A percentile compares a stretch with the other conserved stretches of the same genome.
These are phyloP conservation scores for Backusella psychrophila DNA, from an alignment of 192 early-diverging fungal species.

Conservation along the genomic window DNA sequence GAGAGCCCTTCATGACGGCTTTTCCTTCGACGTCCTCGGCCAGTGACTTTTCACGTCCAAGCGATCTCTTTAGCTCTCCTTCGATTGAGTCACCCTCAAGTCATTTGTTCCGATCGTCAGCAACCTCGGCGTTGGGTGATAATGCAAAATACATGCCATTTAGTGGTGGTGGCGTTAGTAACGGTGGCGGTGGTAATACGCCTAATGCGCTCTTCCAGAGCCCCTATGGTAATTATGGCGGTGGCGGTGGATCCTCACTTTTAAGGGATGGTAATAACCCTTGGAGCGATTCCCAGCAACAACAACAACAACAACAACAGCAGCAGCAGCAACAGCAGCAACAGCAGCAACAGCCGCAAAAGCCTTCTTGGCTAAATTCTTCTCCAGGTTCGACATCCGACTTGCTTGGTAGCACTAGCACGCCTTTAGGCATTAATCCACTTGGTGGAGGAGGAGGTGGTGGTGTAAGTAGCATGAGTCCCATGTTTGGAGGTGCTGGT, in stretches of 20 bases:
- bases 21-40: constrained; percentile 9
- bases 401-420: neutral
- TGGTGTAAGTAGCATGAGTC: neutral
- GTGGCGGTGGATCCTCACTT: neutral
- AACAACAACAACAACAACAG: neutral
- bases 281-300: constrained; percentile 1
- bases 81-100: neutral
- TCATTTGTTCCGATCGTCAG: neutral
- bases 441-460: neutral
- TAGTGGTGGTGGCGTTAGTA: neutral
- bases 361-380: neutral
- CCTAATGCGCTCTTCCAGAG: constrained; percentile 12
- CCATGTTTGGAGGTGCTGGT: neutral
- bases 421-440: neutral
- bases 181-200: neutral
- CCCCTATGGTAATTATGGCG: constrained; percentile 15
- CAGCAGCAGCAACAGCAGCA: neutral
- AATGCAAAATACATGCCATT: constrained; percentile 12
- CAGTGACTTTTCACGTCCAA: neutral
- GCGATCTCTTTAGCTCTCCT: constrained; percentile 7
- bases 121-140: neutral
- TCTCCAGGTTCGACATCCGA: neutral
- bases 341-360: constrained; percentile 1
- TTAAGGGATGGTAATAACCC: neutral
- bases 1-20: constrained; percentile 66